Evolutionary conservation across 2,329 filamentous ascomycete species (phyloP).

Genomic region (Aspergillus udagawae): DNA sequence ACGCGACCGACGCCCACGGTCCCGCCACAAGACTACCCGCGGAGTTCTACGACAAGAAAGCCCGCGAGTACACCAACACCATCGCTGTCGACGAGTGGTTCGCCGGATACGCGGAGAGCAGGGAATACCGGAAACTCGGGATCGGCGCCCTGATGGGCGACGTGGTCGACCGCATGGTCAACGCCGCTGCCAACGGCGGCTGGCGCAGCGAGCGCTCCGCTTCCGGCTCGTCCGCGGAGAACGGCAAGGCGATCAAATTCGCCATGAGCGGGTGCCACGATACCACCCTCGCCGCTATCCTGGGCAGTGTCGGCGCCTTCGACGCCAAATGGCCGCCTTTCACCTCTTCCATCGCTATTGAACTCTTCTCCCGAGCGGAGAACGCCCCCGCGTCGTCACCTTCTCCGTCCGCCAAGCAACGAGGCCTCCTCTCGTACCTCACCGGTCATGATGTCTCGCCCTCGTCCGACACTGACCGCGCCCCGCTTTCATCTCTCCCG

Average conservation of each 20-base stretch:
- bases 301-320: slow-evolving; percentile 77
- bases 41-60: slow-evolving; percentile 81
- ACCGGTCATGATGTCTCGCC: slow-evolving; percentile 19
- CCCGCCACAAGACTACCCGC: slow-evolving; percentile 71
- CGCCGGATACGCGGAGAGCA: slow-evolving; percentile 74
- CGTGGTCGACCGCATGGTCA: slow-evolving; percentile 68
- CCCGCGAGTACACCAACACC: slow-evolving; percentile 63
- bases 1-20: slow-evolving; percentile 81
- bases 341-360: slow-evolving; percentile 85
- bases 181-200: slow-evolving; percentile 58
- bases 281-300: slow-evolving; percentile 77
- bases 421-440: slow-evolving; percentile 32
- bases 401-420: slow-evolving; percentile 22
- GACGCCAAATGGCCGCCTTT: slow-evolving; percentile 82
- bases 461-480: slow-evolving; percentile 26
- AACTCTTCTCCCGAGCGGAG: slow-evolving; percentile 64
- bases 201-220: slow-evolving; percentile 49
- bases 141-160: slow-evolving; percentile 85
- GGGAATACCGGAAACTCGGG: slow-evolving; percentile 83
- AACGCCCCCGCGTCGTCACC: slow-evolving; percentile 1
- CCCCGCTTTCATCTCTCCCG: slow-evolving; percentile 27
- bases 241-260: slow-evolving; percentile 58
- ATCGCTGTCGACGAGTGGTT: slow-evolving; percentile 92
- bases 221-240: slow-evolving; percentile 41
- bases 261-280: slow-evolving; percentile 86